phyloP scores from a whole-genome alignment of 2,329 filamentous ascomycete genomes.

The Cytospora leucostoma region DNA sequence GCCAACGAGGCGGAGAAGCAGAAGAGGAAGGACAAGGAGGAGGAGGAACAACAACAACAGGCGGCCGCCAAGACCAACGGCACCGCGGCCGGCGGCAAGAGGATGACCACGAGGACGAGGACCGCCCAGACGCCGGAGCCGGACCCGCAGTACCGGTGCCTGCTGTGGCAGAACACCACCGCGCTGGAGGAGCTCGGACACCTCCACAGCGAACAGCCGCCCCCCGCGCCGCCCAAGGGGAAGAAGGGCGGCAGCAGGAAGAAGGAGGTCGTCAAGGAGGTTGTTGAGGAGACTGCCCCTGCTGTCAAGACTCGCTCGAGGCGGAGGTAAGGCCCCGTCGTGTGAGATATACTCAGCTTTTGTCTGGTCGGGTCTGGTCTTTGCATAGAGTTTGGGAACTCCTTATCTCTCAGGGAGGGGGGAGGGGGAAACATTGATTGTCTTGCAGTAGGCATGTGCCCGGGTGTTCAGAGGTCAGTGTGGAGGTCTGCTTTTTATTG shows the following conservation, averaged over 20 bases:
- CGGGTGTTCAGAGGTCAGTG: not conserved
- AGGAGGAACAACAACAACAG: conserved; percentile 29
- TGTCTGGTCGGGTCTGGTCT: not conserved
- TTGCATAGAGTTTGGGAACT: not conserved
- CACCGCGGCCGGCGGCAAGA: conserved; percentile 34
- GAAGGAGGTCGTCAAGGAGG: conserved; percentile 39
- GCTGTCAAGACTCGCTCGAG: conserved; percentile 27
- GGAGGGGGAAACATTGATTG: no score
- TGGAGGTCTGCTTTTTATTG: not conserved
- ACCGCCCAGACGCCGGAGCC: conserved; percentile 50
- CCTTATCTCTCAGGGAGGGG: no score
- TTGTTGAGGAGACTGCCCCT: conserved; percentile 14
- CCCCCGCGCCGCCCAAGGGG: conserved; percentile 48
- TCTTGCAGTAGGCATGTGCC: no score
- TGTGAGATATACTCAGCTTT: not conserved
- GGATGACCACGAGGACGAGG: conserved; percentile 50
- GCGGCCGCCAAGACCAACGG: conserved; percentile 30
- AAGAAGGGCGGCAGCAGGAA: conserved; percentile 56
- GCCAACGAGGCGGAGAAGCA: conserved; percentile 45
- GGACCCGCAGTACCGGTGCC: conserved; percentile 48
- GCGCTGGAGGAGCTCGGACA: conserved; percentile 60
- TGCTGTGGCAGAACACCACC: conserved; percentile 58
- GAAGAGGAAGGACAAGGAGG: conserved; percentile 41
- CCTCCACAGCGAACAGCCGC: conserved; percentile 57
- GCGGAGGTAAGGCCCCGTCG: conserved; percentile 2